phyloP scores from a whole-genome alignment of 2,329 filamentous ascomycete genomes.

The Nigrospora osmanthi region DNA sequence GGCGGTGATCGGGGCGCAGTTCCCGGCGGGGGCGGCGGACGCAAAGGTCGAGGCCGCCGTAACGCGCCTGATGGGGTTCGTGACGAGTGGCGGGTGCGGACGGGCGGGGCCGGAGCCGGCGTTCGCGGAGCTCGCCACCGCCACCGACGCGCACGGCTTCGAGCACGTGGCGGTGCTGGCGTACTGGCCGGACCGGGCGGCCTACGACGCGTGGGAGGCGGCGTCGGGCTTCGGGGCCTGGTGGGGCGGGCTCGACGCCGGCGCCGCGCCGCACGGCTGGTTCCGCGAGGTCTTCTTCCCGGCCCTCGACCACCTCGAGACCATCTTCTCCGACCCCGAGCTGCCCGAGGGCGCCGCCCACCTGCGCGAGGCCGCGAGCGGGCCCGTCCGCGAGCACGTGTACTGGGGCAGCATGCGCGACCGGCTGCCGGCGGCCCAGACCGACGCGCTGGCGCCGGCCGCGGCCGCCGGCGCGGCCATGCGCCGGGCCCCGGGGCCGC shows the following conservation, averaged over 20 bases:
- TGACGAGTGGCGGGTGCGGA: too few species aligned
- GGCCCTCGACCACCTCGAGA: constrained; percentile 33
- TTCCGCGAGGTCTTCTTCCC: constrained; percentile 34
- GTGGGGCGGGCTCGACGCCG: constrained; percentile 24
- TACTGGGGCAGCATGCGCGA: constrained; percentile 41
- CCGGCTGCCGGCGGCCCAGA: constrained; percentile 28
- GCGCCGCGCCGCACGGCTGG: constrained; percentile 23
- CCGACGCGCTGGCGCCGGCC: constrained; percentile 16
- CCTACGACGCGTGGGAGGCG: constrained; percentile 21
- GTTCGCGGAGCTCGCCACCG: too few species aligned
- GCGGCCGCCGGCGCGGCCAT: too few species aligned
- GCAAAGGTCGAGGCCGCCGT: too few species aligned
- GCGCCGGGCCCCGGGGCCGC: too few species aligned
- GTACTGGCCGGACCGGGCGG: not conserved
- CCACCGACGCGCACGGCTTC: too few species aligned
- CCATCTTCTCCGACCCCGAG: constrained; percentile 27
- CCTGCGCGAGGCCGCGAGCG: constrained; percentile 27
- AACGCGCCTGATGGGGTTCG: too few species aligned
- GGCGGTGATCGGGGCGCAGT: too few species aligned
- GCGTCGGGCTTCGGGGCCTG: constrained; percentile 26
- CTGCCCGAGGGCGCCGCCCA: constrained; percentile 30
- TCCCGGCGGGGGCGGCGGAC: too few species aligned
- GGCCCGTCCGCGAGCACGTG: constrained; percentile 30
- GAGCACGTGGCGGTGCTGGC: too few species aligned
- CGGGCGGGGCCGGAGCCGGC: too few species aligned